phyloP scores from a whole-genome alignment of 148 eudicot species.

The Fallopia convolvulus region DNA sequence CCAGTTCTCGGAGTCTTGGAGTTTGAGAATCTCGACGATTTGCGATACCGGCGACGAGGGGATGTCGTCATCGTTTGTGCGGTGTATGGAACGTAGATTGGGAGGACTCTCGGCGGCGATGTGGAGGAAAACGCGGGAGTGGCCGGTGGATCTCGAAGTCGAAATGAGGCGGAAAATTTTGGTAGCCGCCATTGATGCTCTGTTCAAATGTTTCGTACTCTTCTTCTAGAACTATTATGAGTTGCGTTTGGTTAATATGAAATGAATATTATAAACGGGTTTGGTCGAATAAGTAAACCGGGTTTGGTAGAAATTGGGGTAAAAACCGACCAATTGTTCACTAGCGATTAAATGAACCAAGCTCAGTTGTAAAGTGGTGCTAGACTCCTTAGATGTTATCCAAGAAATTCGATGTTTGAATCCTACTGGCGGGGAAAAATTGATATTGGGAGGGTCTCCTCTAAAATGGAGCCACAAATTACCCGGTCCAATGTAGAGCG shows the following conservation, averaged over 20 bases:
- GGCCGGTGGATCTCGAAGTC: not conserved
- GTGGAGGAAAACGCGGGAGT: conserved; percentile 21
- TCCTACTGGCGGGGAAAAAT: too few species aligned
- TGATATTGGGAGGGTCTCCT: too few species aligned
- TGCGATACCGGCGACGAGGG: conserved; percentile 19
- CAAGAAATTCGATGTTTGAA: too few species aligned
- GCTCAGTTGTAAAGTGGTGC: too few species aligned
- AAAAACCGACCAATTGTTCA: too few species aligned
- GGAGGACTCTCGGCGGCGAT: conserved; percentile 16
- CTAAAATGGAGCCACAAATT: too few species aligned
- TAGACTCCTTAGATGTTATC: too few species aligned
- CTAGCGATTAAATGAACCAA: too few species aligned
- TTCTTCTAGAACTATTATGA: not conserved
- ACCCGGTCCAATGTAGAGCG: too few species aligned
- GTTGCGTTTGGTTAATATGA: not conserved
- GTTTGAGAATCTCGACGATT: conserved; percentile 33
- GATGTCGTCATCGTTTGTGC: not conserved
- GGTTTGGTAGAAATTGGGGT: too few species aligned
- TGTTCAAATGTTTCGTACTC: not conserved
- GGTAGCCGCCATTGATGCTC: not conserved
- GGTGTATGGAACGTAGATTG: conserved; percentile 13
- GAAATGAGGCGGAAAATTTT: not conserved
- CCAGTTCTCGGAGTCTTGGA: conserved; percentile 32
- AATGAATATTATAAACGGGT: too few species aligned
- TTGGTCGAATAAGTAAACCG: too few species aligned